These are phyloP conservation scores for Oryza coarctata DNA, from an alignment of 176 grass and related monocot genomes.

Conservation along the genomic window DNA sequence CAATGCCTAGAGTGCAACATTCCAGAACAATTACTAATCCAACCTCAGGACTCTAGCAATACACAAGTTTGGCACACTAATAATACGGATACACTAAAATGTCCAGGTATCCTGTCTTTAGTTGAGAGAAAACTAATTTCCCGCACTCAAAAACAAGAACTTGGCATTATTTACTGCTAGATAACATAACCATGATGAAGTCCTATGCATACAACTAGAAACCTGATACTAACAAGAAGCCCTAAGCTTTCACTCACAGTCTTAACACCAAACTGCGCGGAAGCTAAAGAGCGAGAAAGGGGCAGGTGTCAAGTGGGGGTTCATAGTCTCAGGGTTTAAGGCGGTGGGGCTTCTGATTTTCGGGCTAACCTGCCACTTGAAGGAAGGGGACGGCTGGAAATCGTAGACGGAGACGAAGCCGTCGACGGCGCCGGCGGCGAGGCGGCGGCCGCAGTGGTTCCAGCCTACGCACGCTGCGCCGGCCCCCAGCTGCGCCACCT, in stretches of 20 bases:
- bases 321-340: not conserved
- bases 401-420: slow-evolving; percentile 78
- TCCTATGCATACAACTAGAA: not conserved
- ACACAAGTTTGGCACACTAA: not conserved
- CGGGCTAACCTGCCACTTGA: slow-evolving; percentile 73
- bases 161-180: not conserved
- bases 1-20: not conserved
- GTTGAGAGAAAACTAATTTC: not conserved
- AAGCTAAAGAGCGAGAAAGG: not conserved
- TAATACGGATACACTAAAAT: not conserved
- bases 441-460: slow-evolving; percentile 71
- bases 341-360: not conserved
- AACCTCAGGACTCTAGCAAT: not conserved
- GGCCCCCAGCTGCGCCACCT: slow-evolving; percentile 58
- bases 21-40: not conserved
- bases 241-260: not conserved
- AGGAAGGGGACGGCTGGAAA: slow-evolving; percentile 53
- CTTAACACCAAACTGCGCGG: not conserved
- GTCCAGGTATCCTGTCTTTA: not conserved
- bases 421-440: slow-evolving; percentile 72
- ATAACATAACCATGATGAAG: not conserved
- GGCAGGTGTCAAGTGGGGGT: not conserved
- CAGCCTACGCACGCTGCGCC: slow-evolving; percentile 67
- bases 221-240: not conserved
- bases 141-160: not conserved